phyloP scores from a whole-genome alignment of 2,329 filamentous ascomycete genomes.

The Phaeophleospora eucalypticola region DNA sequence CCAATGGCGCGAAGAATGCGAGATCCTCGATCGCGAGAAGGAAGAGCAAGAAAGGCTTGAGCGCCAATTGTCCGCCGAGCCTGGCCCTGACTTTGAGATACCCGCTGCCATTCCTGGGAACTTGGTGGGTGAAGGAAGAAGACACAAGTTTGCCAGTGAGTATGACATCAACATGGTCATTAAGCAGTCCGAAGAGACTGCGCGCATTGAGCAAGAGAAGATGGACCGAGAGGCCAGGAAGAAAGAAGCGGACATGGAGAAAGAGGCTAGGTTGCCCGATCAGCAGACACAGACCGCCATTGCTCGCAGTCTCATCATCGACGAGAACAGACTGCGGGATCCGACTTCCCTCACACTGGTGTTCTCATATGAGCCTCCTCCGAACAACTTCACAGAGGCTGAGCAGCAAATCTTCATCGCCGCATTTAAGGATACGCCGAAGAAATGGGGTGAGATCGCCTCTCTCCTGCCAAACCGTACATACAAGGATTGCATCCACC shows the following conservation, averaged over 20 bases:
- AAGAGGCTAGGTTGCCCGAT: constrained; percentile 69
- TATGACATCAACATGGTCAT: constrained; percentile 69
- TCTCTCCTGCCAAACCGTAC: constrained; percentile 63
- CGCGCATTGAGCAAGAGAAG: constrained; percentile 62
- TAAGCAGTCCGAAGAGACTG: constrained; percentile 68
- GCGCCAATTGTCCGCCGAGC: constrained; percentile 33
- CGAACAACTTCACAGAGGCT: constrained; percentile 69
- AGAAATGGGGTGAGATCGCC: constrained; percentile 78
- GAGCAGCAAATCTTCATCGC: constrained; percentile 70
- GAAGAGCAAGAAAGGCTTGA: constrained; percentile 38
- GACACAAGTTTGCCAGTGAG: constrained; percentile 62
- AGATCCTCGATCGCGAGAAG: constrained; percentile 39
- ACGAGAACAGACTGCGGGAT: constrained; percentile 62
- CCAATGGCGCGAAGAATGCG: constrained; percentile 40
- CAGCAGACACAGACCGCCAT: constrained; percentile 63
- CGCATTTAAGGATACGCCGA: constrained; percentile 69
- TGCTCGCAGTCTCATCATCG: constrained; percentile 56
- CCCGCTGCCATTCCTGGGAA: constrained; percentile 18
- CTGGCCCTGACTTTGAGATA: constrained; percentile 45
- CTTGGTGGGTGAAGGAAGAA: constrained; percentile 52
- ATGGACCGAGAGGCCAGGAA: constrained; percentile 53
- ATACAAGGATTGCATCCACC: constrained; percentile 77
- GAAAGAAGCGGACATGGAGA: constrained; percentile 68
- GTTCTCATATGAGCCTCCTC: constrained; percentile 68
- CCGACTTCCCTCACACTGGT: constrained; percentile 63